phyloP scores from a whole-genome alignment of 208 protist species.

The Leishmania amazonensis region DNA sequence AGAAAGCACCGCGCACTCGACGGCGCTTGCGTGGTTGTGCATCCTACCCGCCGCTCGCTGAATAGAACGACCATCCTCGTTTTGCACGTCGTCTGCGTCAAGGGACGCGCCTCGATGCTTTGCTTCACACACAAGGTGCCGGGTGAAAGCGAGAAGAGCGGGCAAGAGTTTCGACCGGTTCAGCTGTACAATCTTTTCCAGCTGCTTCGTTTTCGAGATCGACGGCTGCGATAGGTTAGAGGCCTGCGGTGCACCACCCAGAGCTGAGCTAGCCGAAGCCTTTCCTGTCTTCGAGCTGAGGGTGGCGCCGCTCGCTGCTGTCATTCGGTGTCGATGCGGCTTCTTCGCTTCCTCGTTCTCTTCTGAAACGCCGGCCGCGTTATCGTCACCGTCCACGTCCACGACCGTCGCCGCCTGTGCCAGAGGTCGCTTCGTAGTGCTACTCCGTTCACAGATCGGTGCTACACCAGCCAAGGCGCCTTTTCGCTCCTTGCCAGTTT shows the following conservation, averaged over 20 bases:
- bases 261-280: not conserved
- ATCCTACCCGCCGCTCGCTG: not conserved
- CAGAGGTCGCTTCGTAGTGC: not conserved
- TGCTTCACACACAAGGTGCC: not conserved
- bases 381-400: constrained; percentile 11
- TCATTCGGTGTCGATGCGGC: not conserved
- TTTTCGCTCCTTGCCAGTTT: not conserved
- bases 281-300: not conserved
- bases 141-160: not conserved
- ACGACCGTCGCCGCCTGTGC: not conserved
- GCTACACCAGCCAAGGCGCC: not conserved
- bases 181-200: constrained; percentile 10
- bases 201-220: not conserved
- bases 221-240: not conserved
- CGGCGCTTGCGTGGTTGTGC: not conserved
- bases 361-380: not conserved
- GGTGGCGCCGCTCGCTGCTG: not conserved
- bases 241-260: not conserved
- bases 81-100: not conserved
- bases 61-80: too few species aligned
- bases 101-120: not conserved
- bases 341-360: not conserved
- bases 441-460: not conserved
- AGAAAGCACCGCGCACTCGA: not conserved
- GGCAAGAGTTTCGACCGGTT: constrained; percentile 7